Percentiles rank a stretch among this genome's conserved stretches.
phyloP scores from a whole-genome alignment of 371 early-diverging fungal genomes.

The Blakeslea trispora region DNA sequence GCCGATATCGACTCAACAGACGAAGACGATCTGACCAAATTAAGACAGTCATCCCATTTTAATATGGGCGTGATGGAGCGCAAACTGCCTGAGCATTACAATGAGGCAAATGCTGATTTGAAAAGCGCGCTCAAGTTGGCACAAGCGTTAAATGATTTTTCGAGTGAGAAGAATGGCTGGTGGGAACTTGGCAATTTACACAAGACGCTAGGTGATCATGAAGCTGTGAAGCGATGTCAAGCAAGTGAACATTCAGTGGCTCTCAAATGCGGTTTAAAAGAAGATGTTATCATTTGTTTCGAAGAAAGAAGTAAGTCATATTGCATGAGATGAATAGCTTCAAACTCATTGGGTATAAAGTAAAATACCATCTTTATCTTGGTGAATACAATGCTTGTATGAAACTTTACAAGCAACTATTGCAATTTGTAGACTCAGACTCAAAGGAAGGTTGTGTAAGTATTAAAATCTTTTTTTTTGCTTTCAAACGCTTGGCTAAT shows the following conservation, averaged over 20 bases:
- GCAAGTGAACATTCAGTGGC: slow-evolving; percentile 26
- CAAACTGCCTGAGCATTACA: slow-evolving; percentile 16
- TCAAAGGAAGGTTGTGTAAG: neutral
- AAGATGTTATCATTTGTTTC: slow-evolving; percentile 30
- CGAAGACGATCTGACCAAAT: slow-evolving; percentile 7
- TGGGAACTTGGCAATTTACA: slow-evolving; percentile 44
- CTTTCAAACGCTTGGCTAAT: neutral
- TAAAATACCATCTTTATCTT: neutral
- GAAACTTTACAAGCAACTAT: neutral
- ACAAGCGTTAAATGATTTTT: slow-evolving; percentile 13
- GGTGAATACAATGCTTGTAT: slow-evolving; percentile 3
- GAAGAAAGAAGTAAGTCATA: slow-evolving; percentile 38
- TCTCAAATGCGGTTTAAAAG: slow-evolving; percentile 14
- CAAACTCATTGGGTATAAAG: too few species aligned
- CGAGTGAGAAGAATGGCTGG: slow-evolving; percentile 28
- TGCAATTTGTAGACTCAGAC: neutral
- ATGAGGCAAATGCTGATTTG: slow-evolving; percentile 17
- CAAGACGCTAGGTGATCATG: slow-evolving; percentile 11
- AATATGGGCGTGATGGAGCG: slow-evolving; percentile 44
- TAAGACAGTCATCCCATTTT: slow-evolving; percentile 32
- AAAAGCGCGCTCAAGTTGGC: slow-evolving; percentile 26
- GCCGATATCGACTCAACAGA: slow-evolving; percentile 23
- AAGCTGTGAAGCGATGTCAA: slow-evolving; percentile 28
- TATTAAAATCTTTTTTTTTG: slow-evolving; percentile 4
- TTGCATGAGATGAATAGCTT: too few species aligned